Evolutionary conservation across 495 filamentous ascomycete species (phyloP).

Genomic region (Aspergillus nanangensis): DNA sequence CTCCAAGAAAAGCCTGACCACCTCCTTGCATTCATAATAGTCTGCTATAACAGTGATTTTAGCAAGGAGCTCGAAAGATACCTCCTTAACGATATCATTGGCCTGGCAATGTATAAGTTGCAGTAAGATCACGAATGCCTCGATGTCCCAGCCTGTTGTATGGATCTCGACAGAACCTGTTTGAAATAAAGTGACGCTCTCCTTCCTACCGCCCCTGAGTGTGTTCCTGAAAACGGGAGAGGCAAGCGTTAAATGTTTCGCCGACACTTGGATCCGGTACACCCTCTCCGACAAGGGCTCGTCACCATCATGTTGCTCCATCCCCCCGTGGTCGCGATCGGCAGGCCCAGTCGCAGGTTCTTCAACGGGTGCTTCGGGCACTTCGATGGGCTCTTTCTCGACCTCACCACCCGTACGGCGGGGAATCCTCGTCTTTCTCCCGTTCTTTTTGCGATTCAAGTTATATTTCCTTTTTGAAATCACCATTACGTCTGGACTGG

Average conservation of each 20-base stretch:
- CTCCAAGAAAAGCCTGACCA: slow-evolving; percentile 34
- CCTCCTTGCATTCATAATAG: slow-evolving; percentile 46
- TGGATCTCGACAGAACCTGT: slow-evolving; percentile 42
- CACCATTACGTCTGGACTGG: too few relatives aligned
- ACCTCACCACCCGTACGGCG: not conserved
- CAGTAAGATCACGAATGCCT: slow-evolving; percentile 46
- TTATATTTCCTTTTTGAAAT: too few relatives aligned
- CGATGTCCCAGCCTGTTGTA: slow-evolving; percentile 33
- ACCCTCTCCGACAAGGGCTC: not conserved
- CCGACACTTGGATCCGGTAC: slow-evolving; percentile 43
- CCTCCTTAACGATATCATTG: slow-evolving; percentile 30
- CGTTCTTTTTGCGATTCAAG: too few relatives aligned
- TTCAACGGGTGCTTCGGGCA: slow-evolving; percentile 2
- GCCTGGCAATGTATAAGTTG: slow-evolving; percentile 47
- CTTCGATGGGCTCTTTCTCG: not conserved
- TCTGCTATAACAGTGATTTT: slow-evolving; percentile 51
- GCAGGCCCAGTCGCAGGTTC: not conserved
- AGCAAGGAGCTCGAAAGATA: slow-evolving; percentile 44
- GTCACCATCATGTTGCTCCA: not conserved
- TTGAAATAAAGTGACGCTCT: slow-evolving; percentile 23
- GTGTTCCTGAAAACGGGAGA: slow-evolving; percentile 44
- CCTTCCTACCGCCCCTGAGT: slow-evolving; percentile 29
- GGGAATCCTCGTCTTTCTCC: too few relatives aligned
- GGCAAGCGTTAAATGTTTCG: slow-evolving; percentile 46
- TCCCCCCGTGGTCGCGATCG: not conserved